Base-by-base conservation (phyloP, 140 eudicot species). In the Stevia rebaudiana region DNA sequence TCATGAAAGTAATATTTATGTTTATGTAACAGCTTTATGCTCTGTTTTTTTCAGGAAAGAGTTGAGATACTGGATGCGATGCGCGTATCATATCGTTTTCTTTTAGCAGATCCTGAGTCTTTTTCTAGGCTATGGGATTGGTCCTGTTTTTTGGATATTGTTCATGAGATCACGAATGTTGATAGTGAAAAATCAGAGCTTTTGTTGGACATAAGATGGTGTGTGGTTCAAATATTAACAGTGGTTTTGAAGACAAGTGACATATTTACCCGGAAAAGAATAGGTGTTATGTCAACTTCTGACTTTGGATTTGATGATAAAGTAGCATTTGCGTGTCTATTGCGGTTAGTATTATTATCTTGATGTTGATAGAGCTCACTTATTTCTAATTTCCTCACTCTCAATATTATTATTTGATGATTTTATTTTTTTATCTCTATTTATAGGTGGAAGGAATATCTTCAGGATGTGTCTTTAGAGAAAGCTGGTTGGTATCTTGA, bases 401-500 rank as follows among this genome's bases (percentile, higher is more conserved):
- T 8, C 4, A 21, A 13, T 35, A 23, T 22, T 46, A 28, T 25
- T 42, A 21, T 11, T 17, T 51, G 28, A 19, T 50, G 48, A 19
- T 60, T 44, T 9, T 58, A 13, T 47, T 70, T 35, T 53, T 31
- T 53, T 60, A 15, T 39, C 36, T 16, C 12, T n/a, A 17, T 67
- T 62, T 75, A 44, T 74, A 92, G 99, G 36, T 92, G 97, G 99
- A 67, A 88, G 51, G 87, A 78, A 50, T 92, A 70, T 79, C 75
- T 81, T 66, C 75, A 65, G 81, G 99, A 92, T 53, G 81, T 81
- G 24, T 77, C 94, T 12, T 49, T 79, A 62, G 97, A 88, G 78
- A 85, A 85, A 81, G 97, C 95, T 41, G 71, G 82, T 25, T 92
- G 96, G 88, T 79, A 83, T 75, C 76, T 85, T 61, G 90, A 85